Percentiles rank a stretch among this genome's conserved stretches.
phyloP scores from a whole-genome alignment of 805 yeast species.

The Groenewaldozyma tartarivorans region DNA sequence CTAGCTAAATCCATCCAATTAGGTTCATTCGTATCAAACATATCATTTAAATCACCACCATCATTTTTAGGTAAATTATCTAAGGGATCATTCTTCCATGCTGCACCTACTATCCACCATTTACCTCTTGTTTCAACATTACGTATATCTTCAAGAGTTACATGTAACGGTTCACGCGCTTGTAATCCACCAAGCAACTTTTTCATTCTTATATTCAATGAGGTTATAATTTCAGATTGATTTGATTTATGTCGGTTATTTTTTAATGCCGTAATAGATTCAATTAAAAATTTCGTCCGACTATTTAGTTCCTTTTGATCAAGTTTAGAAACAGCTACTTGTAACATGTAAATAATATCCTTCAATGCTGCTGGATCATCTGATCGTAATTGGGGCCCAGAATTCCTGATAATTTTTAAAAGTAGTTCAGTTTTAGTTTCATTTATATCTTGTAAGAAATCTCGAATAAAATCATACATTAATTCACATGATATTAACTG shows the following conservation, averaged over 20 bases:
- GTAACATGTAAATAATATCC: slow-evolving; percentile 58
- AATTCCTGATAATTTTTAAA: slow-evolving; percentile 57
- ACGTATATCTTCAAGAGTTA: slow-evolving; percentile 70
- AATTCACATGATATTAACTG: slow-evolving; percentile 66
- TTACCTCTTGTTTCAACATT: slow-evolving; percentile 75
- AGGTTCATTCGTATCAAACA: slow-evolving; percentile 62
- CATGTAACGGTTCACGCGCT: slow-evolving; percentile 71
- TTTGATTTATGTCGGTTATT: slow-evolving; percentile 70
- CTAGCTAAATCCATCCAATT: slow-evolving; percentile 85
- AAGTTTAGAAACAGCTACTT: slow-evolving; percentile 34
- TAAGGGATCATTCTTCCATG: slow-evolving; percentile 70
- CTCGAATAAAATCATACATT: slow-evolving; percentile 63
- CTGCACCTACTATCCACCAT: slow-evolving; percentile 99
- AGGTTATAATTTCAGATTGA: slow-evolving; percentile 44
- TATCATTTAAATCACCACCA: slow-evolving; percentile 42
- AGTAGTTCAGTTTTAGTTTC: slow-evolving; percentile 73
- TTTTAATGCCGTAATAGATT: slow-evolving; percentile 74
- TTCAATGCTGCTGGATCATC: slow-evolving; percentile 86
- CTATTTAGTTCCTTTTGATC: slow-evolving; percentile 35
- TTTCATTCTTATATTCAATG: slow-evolving; percentile 48
- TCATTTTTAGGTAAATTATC: slow-evolving; percentile 28
- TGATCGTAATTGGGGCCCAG: slow-evolving; percentile 77
- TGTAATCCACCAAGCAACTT: slow-evolving; percentile 51
- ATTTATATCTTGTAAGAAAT: slow-evolving; percentile 41
- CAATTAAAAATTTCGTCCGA: slow-evolving; percentile 75